Base-by-base conservation (phyloP, 78 protist genomes). In the Ministeria vibrans region DNA sequence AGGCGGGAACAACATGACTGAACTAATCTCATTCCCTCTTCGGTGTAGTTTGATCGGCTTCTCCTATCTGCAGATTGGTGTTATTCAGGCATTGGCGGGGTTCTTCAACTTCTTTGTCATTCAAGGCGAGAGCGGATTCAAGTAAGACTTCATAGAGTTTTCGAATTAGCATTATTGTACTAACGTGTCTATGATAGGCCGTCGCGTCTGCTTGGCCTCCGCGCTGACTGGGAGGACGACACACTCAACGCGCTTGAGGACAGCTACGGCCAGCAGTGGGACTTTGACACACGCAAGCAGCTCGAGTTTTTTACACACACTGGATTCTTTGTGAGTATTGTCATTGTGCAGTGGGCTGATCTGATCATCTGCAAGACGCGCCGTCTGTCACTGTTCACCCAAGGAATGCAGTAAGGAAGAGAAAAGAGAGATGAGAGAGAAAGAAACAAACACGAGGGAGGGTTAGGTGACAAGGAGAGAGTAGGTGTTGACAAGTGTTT, bases 341-440 rank as follows among this genome's bases (percentile, higher is more conserved):
- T 92, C 32, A 23, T 86, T 18, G 86, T 61, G 38, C 93, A 94
- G 81, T 78, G 91, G 77, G 95, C 95, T 46, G 90, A 94, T n/a
- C 62, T 92, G 7, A 53, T 93, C 2, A 74, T 87, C 28, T 92
- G 96, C 85, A 93, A 92, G 83, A 92, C 97, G 32, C 71, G 96
- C 38, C 70, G 36, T 38, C 80, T 90, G 46, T 90, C 96, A 15
- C 22, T 94, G 49, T 87, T 92, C 86, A 81, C 71, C 43, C 92
- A 90, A 36, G 91, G 90, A 46, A 74, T 91, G 55, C 39, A 15
- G 55, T 49, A 15, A 9, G n/a, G n/a, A n/a, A n/a, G n/a, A n/a
- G n/a, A n/a, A n/a, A n/a, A n/a, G n/a, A n/a, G n/a, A n/a, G n/a
- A n/a, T n/a, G n/a, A n/a, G n/a, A n/a, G n/a, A n/a, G n/a, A n/a